phyloP scores from a whole-genome alignment of 2,329 filamentous ascomycete species.

The Cladosporium austrohemisphaericum region DNA sequence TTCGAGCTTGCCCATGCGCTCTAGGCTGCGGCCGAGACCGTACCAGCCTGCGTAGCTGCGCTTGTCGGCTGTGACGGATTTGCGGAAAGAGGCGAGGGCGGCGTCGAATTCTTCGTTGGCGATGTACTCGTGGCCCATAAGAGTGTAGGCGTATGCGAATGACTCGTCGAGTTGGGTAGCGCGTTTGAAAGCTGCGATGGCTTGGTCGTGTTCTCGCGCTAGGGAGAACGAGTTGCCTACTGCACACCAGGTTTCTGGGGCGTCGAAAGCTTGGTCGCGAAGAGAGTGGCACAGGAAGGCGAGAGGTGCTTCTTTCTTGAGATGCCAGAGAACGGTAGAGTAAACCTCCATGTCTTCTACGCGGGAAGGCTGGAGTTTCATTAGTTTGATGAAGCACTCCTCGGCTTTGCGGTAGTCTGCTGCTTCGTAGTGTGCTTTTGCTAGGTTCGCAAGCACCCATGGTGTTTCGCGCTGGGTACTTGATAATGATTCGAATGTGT shows the following conservation, averaged over 20 bases:
- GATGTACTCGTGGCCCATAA: constrained; percentile 94
- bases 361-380: constrained; percentile 73
- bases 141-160: constrained; percentile 92
- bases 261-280: constrained; percentile 79
- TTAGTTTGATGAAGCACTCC: constrained; percentile 75
- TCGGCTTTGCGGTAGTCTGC: constrained; percentile 82
- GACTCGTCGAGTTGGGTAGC: constrained; percentile 85
- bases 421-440: constrained; percentile 86
- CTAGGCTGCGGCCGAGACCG: constrained; percentile 68
- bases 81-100: constrained; percentile 79
- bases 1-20: constrained; percentile 51
- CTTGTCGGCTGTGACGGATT: constrained; percentile 78
- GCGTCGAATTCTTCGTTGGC: constrained; percentile 97
- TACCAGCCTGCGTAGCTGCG: constrained; percentile 99
- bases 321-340: constrained; percentile 97
- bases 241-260: constrained; percentile 93
- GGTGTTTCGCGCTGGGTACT: constrained; percentile 79
- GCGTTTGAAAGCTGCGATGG: constrained; percentile 88
- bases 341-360: constrained; percentile 97
- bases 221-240: constrained; percentile 93
- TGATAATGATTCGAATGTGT: constrained; percentile 68
- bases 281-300: constrained; percentile 90
- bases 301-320: constrained; percentile 86
- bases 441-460: constrained; percentile 88
- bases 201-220: constrained; percentile 88